Conservation (phyloP, 805 yeast species). For the Lachancea fermentati region DNA sequence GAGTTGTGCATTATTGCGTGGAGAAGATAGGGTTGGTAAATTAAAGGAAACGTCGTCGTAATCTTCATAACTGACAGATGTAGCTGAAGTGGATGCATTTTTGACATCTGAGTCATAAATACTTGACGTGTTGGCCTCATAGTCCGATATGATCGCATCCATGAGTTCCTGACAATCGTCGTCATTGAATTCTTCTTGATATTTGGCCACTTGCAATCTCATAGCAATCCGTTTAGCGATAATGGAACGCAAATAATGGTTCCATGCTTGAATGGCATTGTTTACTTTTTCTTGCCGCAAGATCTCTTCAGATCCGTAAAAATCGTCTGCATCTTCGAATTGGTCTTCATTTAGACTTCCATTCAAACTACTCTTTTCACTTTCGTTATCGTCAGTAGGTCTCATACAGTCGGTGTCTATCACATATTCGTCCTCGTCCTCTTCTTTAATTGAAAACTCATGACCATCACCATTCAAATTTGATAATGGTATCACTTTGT, state of each 20-base stretch:
- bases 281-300: constrained; percentile 10
- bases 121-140: constrained; percentile 5
- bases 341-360: constrained; percentile 3
- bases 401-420: constrained; percentile 16
- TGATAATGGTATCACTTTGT: constrained; percentile 31
- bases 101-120: constrained; percentile 4
- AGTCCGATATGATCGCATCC: constrained; percentile 12
- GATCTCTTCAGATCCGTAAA: constrained; percentile 7
- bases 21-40: background rate
- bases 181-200: constrained; percentile 13
- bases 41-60: background rate
- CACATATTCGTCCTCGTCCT: constrained; percentile 23
- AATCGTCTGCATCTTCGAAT: constrained; percentile 3
- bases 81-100: constrained; percentile 2
- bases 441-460: constrained; percentile 26
- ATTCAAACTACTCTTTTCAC: constrained; percentile 2
- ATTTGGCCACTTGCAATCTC: constrained; percentile 25
- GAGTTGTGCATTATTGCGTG: background rate
- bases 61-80: constrained; percentile 2
- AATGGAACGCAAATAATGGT: constrained; percentile 22
- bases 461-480: constrained; percentile 15
- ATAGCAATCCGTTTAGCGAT: constrained; percentile 25
- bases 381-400: constrained; percentile 3
- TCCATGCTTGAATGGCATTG: constrained; percentile 12
- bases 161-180: constrained; percentile 8